These are phyloP conservation scores for Borovskyia barvae DNA, from an alignment of 208 protist species.

Conservation along the genomic window DNA sequence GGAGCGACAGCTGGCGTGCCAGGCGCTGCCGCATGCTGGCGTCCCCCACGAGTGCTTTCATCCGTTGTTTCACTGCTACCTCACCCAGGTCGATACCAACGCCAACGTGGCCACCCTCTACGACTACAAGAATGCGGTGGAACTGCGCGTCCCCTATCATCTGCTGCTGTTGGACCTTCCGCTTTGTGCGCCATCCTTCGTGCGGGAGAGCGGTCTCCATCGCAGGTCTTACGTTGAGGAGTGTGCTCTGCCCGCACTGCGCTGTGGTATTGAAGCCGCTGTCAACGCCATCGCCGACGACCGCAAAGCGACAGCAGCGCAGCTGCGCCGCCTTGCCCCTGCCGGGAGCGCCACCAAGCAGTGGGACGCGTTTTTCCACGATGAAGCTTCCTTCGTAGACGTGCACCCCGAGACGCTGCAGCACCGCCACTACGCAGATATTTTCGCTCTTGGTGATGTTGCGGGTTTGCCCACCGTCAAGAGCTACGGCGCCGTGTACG, in stretches of 20 bases:
- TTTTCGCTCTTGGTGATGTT: slow-evolving; percentile 85
- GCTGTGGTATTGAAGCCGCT: not conserved
- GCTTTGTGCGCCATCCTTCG: slow-evolving; percentile 64
- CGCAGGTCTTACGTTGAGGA: slow-evolving; percentile 33
- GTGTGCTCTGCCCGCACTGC: slow-evolving; percentile 14
- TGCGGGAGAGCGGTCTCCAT: slow-evolving; percentile 62
- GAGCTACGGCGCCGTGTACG: slow-evolving; percentile 73
- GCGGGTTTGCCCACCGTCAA: slow-evolving; percentile 77
- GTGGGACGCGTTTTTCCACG: slow-evolving; percentile 18
- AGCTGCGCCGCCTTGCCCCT: slow-evolving; percentile 1
- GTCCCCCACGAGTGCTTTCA: slow-evolving; percentile 21
- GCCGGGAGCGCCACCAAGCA: slow-evolving; percentile 7
- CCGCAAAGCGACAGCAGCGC: not conserved
- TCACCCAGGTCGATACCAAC: slow-evolving; percentile 41
- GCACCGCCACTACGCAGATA: slow-evolving; percentile 61
- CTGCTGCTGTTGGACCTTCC: slow-evolving; percentile 80
- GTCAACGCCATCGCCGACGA: not conserved
- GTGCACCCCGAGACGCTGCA: slow-evolving; percentile 74
- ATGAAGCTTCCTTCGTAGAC: slow-evolving; percentile 65
- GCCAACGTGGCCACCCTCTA: slow-evolving; percentile 58
- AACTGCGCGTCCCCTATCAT: slow-evolving; percentile 49
- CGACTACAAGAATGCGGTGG: slow-evolving; percentile 56
- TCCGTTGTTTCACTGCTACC: slow-evolving; percentile 45
- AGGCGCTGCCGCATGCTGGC: not conserved
- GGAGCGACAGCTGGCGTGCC: slow-evolving; percentile 28